phyloP scores from a whole-genome alignment of 805 yeast genomes.

The Candida tibetensis region DNA sequence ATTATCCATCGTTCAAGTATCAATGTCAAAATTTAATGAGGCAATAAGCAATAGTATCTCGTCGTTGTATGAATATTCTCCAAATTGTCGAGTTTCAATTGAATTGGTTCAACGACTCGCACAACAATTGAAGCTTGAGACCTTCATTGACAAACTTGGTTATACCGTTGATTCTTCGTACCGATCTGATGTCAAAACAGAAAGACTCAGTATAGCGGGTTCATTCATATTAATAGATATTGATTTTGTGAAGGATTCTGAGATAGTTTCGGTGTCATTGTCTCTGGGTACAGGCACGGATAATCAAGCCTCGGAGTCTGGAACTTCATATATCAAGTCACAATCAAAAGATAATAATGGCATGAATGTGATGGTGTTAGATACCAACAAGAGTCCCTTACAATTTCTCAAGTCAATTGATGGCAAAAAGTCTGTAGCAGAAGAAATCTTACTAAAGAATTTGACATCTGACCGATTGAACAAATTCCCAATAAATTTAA shows the following conservation, averaged over 20 bases:
- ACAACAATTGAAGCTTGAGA: conserved; percentile 39
- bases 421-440: conserved; percentile 20
- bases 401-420: conserved; percentile 12
- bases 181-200: conserved; percentile 13
- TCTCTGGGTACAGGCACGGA: conserved; percentile 26
- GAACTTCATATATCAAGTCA: neutral
- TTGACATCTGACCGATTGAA: conserved; percentile 21
- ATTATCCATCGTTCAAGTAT: too few species aligned
- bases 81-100: conserved; percentile 29
- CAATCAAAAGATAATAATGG: conserved; percentile 4
- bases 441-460: conserved; percentile 27
- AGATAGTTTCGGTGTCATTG: conserved; percentile 28
- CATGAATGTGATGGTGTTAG: conserved; percentile 12
- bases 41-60: conserved; percentile 21
- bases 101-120: conserved; percentile 40
- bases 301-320: neutral
- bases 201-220: conserved; percentile 42
- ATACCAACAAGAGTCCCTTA: conserved; percentile 11
- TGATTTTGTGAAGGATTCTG: conserved; percentile 29
- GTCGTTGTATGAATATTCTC: conserved; percentile 31
- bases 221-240: conserved; percentile 38
- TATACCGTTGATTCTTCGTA: conserved; percentile 13
- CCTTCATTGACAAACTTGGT: conserved; percentile 39
- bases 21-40: conserved; percentile 15
- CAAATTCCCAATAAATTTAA: conserved; percentile 35